phyloP scores from a whole-genome alignment of 2,329 filamentous ascomycete species.

The Hymenoscyphus repandus region DNA sequence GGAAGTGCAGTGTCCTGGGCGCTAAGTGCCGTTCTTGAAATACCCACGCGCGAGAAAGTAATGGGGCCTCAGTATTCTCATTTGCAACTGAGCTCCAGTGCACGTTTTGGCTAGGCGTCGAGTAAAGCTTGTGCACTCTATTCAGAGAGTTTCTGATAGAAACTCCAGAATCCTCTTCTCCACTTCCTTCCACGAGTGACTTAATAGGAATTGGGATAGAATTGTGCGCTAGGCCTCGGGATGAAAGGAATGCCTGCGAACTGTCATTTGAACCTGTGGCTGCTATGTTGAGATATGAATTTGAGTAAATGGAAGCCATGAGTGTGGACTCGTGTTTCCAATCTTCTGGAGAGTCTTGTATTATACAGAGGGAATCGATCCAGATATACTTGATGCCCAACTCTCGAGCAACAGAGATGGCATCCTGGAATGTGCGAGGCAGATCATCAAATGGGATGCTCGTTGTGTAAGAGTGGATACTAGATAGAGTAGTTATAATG shows the following conservation, averaged over 20 bases:
- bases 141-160: neutral
- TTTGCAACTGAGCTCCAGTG: too few species aligned
- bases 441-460: neutral
- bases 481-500: neutral
- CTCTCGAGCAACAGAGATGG: constrained; percentile 3
- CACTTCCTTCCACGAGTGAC: too few species aligned
- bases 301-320: neutral
- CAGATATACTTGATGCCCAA: constrained; percentile 11
- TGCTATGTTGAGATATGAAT: neutral
- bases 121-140: too few species aligned
- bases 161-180: too few species aligned
- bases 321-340: neutral
- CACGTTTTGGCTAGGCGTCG: too few species aligned
- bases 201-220: too few species aligned
- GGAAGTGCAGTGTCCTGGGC: constrained; percentile 11
- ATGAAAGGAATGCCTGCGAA: neutral
- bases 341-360: constrained; percentile 7
- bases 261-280: constrained; percentile 1
- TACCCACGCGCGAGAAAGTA: constrained; percentile 10
- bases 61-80: too few species aligned
- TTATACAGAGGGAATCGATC: constrained; percentile 16
- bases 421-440: constrained; percentile 11
- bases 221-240: neutral
- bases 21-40: constrained; percentile 15
- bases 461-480: neutral